phyloP scores from a whole-genome alignment of 2,329 filamentous ascomycete species.

The Clonostachys solani region DNA sequence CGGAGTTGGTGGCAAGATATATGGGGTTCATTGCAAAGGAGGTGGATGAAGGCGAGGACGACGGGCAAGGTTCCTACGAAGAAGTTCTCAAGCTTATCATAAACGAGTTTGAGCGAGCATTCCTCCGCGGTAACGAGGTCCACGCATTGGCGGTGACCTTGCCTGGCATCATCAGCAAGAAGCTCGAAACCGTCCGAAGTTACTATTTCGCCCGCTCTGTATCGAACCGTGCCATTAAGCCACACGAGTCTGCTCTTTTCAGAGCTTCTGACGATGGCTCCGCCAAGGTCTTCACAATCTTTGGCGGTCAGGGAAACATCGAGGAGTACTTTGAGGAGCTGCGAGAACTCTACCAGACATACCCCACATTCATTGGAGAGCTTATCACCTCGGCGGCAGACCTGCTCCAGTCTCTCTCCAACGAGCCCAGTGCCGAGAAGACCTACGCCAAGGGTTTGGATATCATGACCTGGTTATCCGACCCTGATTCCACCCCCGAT shows the following conservation, averaged over 20 bases:
- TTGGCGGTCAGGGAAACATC: slow-evolving; percentile 97
- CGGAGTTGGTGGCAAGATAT: slow-evolving; percentile 90
- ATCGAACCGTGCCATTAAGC: slow-evolving; percentile 79
- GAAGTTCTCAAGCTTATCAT: slow-evolving; percentile 89
- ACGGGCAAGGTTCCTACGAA: slow-evolving; percentile 80
- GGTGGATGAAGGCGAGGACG: slow-evolving; percentile 90
- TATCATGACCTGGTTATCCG: slow-evolving; percentile 87
- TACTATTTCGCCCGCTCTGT: slow-evolving; percentile 90
- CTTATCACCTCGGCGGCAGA: slow-evolving; percentile 78
- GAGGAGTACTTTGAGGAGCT: slow-evolving; percentile 99
- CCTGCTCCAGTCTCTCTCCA: slow-evolving; percentile 79
- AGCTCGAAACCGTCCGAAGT: slow-evolving; percentile 80
- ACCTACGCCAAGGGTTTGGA: slow-evolving; percentile 97
- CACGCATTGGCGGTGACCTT: slow-evolving; percentile 83
- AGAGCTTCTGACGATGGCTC: slow-evolving; percentile 80
- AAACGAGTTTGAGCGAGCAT: slow-evolving; percentile 94
- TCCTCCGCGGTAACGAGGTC: slow-evolving; percentile 92
- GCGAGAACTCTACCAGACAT: slow-evolving; percentile 84
- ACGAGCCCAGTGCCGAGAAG: slow-evolving; percentile 85
- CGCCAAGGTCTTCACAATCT: slow-evolving; percentile 87
- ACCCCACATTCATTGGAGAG: slow-evolving; percentile 85
- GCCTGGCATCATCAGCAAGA: slow-evolving; percentile 90
- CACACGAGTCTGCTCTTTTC: slow-evolving; percentile 89
- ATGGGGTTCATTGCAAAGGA: slow-evolving; percentile 85
- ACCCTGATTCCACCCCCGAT: slow-evolving; percentile 86